Evolutionary conservation across 1,139 yeast genomes (phyloP).

Genomic region (Suhomyces atakaporum): DNA sequence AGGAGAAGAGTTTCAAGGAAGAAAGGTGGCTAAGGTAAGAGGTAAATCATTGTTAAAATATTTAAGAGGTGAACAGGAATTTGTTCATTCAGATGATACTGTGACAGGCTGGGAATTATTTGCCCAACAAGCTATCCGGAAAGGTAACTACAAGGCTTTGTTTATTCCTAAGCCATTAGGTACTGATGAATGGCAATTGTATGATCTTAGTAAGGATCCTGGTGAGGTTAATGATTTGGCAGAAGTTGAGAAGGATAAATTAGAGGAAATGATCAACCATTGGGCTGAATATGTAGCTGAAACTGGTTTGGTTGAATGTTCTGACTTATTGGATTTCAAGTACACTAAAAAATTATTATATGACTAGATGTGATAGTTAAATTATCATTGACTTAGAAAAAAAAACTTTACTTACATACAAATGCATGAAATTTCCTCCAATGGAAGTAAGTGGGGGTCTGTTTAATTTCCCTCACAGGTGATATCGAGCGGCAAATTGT

Average conservation of each 20-base stretch:
- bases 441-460: too few relatives aligned
- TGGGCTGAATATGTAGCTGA: not conserved
- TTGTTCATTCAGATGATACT: not conserved
- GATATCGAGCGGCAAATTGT: too few relatives aligned
- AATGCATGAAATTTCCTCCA: too few relatives aligned
- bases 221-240: not conserved
- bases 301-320: not conserved
- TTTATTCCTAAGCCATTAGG: not conserved
- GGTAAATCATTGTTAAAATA: not conserved
- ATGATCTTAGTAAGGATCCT: not conserved
- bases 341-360: not conserved
- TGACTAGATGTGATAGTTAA: too few relatives aligned
- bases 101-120: not conserved
- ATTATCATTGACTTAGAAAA: too few relatives aligned
- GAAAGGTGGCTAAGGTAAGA: not conserved
- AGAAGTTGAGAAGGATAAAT: not conserved
- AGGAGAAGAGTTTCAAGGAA: not conserved
- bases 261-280: not conserved
- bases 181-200: not conserved
- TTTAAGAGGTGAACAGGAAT: not conserved
- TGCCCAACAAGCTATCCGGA: not conserved
- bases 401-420: too few relatives aligned
- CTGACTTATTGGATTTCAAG: not conserved
- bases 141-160: not conserved
- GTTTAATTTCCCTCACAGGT: too few relatives aligned